phyloP scores from a whole-genome alignment of 768 basidiomycete genomes.

The Gloeostereum incarnatum region DNA sequence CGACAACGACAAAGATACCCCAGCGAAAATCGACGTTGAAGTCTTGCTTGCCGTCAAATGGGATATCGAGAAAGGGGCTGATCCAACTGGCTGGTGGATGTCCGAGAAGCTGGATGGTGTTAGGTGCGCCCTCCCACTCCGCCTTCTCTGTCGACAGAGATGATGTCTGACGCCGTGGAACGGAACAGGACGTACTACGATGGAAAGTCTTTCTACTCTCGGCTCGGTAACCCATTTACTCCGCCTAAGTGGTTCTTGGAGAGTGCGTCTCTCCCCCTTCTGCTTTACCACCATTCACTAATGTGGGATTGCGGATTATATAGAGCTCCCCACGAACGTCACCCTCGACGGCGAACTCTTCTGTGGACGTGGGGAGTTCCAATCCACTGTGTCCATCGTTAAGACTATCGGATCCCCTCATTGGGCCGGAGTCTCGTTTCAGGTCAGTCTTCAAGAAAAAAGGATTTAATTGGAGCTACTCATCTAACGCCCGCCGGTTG shows the following conservation, averaged over 20 bases:
- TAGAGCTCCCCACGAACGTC: conserved; percentile 44
- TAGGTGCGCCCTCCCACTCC: conserved; percentile 24
- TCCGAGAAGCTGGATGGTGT: conserved; percentile 58
- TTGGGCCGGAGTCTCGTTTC: conserved; percentile 46
- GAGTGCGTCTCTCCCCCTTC: conserved; percentile 22
- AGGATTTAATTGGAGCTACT: neutral
- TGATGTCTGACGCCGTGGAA: too few relatives aligned
- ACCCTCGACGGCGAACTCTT: conserved; percentile 56
- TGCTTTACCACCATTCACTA: too few relatives aligned
- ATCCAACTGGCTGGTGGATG: conserved; percentile 54
- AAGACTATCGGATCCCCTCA: conserved; percentile 48
- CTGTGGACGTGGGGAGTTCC: conserved; percentile 46
- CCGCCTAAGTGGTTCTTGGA: conserved; percentile 51
- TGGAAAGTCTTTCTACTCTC: conserved; percentile 40
- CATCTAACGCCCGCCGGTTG: neutral
- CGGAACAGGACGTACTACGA: conserved; percentile 41
- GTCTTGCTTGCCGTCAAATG: conserved; percentile 48
- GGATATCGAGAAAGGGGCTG: conserved; percentile 42
- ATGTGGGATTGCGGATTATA: neutral
- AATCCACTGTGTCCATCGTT: conserved; percentile 49
- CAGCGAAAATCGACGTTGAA: conserved; percentile 28
- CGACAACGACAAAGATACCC: conserved; percentile 18
- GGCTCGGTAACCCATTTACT: conserved; percentile 50
- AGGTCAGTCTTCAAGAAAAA: conserved; percentile 30
- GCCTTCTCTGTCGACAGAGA: neutral